A percentile compares a stretch with the other conserved stretches of the same genome.
Conservation (phyloP, 345 rosid species). For the Populus nigra region DNA sequence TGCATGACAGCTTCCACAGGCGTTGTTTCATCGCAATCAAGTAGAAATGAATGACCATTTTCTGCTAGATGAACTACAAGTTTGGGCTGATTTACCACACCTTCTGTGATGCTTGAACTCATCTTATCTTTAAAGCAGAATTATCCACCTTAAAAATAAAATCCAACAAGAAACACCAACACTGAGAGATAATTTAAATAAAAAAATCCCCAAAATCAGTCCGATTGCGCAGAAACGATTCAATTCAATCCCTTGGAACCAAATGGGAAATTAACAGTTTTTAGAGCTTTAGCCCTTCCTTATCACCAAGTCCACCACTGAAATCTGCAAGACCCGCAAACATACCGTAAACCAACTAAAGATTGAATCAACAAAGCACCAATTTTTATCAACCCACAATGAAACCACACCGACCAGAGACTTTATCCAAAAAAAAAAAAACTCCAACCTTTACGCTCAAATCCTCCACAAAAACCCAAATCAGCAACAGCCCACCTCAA, state of each 20-base stretch:
- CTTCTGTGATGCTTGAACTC: constrained; percentile 63
- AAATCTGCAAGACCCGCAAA: constrained; percentile 19
- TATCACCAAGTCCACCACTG: constrained; percentile 22
- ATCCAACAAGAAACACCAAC: constrained; percentile 2
- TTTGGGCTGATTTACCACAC: constrained; percentile 53
- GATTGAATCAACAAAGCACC: constrained; percentile 3
- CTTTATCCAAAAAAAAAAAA: constrained; percentile 3
- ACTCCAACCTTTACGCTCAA: constrained; percentile 13
- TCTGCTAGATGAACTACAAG: constrained; percentile 85
- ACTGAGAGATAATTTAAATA: background rate
- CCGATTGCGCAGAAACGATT: background rate
- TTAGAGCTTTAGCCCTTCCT: constrained; percentile 17
- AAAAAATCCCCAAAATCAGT: background rate
- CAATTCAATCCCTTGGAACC: constrained; percentile 11
- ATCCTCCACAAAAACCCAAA: constrained; percentile 29
- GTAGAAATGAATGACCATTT: constrained; percentile 74
- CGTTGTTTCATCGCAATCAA: constrained; percentile 61
- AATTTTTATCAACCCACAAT: constrained; percentile 1
- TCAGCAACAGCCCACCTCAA: constrained; percentile 18
- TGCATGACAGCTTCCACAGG: constrained; percentile 78
- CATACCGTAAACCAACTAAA: constrained; percentile 7
- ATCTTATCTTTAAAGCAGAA: constrained; percentile 42
- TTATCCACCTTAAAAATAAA: constrained; percentile 30
- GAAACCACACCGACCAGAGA: constrained; percentile 9
- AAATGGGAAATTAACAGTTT: constrained; percentile 4